Evolutionary conservation across 345 rosid species (phyloP).

Genomic region (Citrus sinensis): DNA sequence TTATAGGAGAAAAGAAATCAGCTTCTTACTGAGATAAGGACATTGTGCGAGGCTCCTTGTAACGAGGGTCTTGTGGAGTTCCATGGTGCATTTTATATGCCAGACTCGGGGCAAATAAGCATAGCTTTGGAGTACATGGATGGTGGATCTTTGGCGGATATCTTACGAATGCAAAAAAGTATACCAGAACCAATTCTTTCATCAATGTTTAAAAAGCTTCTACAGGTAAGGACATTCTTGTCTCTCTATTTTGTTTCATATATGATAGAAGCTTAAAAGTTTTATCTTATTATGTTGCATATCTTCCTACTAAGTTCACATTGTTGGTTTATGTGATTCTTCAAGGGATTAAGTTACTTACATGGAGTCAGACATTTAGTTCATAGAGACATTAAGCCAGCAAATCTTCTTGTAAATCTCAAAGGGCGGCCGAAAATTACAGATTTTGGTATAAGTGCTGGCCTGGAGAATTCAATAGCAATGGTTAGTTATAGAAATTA

Average conservation of each 20-base stretch:
- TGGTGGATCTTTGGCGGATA: slow-evolving; percentile 93
- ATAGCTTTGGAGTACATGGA: slow-evolving; percentile 97
- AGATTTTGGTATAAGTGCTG: slow-evolving; percentile 97
- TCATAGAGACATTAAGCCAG: slow-evolving; percentile 98
- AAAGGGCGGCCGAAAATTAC: slow-evolving; percentile 97
- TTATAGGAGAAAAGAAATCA: slow-evolving; percentile 92
- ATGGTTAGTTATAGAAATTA: slow-evolving; percentile 54
- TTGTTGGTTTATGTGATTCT: slow-evolving; percentile 6
- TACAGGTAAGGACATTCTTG: slow-evolving; percentile 45
- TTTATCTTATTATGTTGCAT: slow-evolving; percentile 7
- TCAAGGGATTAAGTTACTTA: slow-evolving; percentile 83
- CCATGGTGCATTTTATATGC: slow-evolving; percentile 93
- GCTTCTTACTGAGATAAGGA: slow-evolving; percentile 88
- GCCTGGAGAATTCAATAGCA: slow-evolving; percentile 91
- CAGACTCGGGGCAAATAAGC: slow-evolving; percentile 93
- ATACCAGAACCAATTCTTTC: slow-evolving; percentile 92
- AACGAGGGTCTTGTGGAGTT: slow-evolving; percentile 90
- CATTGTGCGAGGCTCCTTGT: slow-evolving; percentile 92
- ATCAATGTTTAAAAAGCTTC: slow-evolving; percentile 77
- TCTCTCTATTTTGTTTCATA: slow-evolving; percentile 10
- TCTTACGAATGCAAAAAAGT: slow-evolving; percentile 50
- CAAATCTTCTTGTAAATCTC: slow-evolving; percentile 88
- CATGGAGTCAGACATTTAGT: slow-evolving; percentile 89
- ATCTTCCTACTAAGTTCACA: slow-evolving; percentile 7
- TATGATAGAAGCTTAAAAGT: background rate